phyloP scores from a whole-genome alignment of 768 basidiomycete species.

The Rhizopogon sp. region DNA sequence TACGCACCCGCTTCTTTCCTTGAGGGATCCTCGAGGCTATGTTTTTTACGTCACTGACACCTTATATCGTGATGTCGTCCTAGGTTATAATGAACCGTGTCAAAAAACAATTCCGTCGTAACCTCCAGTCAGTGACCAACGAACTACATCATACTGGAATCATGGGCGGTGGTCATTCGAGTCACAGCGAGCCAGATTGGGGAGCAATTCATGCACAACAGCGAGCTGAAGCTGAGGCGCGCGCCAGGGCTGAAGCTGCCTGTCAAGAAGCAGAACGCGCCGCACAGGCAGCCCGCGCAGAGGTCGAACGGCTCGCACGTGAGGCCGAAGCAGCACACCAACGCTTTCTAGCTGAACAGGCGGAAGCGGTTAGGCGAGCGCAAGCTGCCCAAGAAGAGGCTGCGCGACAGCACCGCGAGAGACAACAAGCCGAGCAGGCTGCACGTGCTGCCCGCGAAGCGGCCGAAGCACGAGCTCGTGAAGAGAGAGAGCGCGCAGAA shows the following conservation, averaged over 20 bases:
- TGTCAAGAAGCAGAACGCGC: slow-evolving; percentile 20
- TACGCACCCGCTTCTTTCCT: background rate
- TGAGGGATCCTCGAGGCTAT: background rate
- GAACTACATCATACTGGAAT: background rate
- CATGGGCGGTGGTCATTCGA: slow-evolving; percentile 25
- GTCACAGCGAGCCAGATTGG: slow-evolving; percentile 18
- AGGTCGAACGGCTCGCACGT: slow-evolving; percentile 14
- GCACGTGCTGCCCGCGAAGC: slow-evolving; percentile 16
- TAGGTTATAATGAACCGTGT: background rate
- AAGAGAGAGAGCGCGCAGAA: slow-evolving; percentile 18
- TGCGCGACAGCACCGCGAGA: slow-evolving; percentile 15
- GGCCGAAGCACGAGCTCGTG: slow-evolving; percentile 21
- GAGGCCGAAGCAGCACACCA: background rate
- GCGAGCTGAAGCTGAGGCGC: slow-evolving; percentile 10
- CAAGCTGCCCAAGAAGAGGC: slow-evolving; percentile 18
- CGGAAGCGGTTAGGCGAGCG: slow-evolving; percentile 12
- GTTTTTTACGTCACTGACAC: background rate
- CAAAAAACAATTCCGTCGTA: background rate
- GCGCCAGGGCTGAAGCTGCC: slow-evolving; percentile 2
- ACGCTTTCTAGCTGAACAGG: background rate
- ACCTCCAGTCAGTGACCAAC: background rate
- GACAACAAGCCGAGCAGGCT: slow-evolving; percentile 17
- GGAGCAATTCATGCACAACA: slow-evolving; percentile 13
- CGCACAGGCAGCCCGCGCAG: slow-evolving; percentile 16
- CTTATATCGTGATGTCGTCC: background rate